Evolutionary conservation across 2,329 filamentous ascomycete species (phyloP), one percentile per base, ranked within the genome.

Genomic region (Fusarium annulatum): DNA sequence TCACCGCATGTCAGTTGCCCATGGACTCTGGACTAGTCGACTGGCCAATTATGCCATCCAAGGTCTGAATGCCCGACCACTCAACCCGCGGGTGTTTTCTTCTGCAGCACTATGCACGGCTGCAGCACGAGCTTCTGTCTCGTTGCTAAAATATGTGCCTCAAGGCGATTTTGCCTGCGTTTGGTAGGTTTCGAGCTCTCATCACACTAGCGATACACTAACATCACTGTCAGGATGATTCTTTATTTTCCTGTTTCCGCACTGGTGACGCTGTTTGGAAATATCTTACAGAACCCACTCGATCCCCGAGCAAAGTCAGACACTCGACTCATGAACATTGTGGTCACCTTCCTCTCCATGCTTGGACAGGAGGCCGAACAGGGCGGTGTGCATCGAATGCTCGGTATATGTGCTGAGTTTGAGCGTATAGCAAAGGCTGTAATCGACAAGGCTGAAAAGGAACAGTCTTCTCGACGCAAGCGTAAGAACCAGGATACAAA

Each of bases 1-100:
- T 73, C 96, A 99, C 81, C 94, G 96, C 58, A 99, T 98, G 96
- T 97, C 94, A 46, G 93, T 98, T 36, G 96, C 98, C 78, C 95
- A 98, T 80, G 96, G 96, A 19, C 98, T 97, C 84, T 99, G 96
- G 96, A 98, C 96, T 2, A 98, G 94, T 79, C 90, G 96, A 42
- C 84, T 99, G 45, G 97, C 95, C 42, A 96, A 98, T 78, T 98
- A 95, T 79, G 96, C 96, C 21, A 96, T 98, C 63, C 94, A 97
- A 81, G 96, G 96, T 2, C 86, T 98, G 46, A 98, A 98, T 81
- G 92, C 95, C 1, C 89, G 93, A 72, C 95, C 96, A 2, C 84
- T 99, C 61, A 99, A 98, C 79, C 96, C 96, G 1, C 88, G 96
- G 75, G 94, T 99, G 14, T 99, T 98, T 83, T 95, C 95, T 53